These are phyloP conservation scores for Tylopilus subfusipes DNA, from an alignment of 768 basidiomycete species.

Conservation along the genomic window DNA sequence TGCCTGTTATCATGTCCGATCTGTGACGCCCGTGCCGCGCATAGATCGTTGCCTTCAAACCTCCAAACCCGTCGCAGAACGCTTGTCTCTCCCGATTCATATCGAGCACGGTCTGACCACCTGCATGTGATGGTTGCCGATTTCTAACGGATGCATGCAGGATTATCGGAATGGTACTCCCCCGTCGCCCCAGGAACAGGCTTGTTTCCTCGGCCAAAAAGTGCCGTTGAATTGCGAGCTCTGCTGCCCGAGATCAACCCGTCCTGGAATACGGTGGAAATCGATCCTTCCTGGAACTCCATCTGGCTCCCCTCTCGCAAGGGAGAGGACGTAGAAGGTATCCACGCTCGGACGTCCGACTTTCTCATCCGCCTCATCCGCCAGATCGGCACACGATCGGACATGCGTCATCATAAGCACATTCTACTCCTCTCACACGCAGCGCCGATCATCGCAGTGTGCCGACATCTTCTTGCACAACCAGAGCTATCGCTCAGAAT, in stretches of 20 bases:
- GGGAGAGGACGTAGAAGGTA: conserved; percentile 62
- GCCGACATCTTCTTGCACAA: conserved; percentile 54
- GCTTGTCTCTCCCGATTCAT: conserved; percentile 64
- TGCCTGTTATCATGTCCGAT: background rate
- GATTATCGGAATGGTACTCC: conserved; percentile 77
- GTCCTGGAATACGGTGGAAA: conserved; percentile 55
- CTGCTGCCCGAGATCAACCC: conserved; percentile 60
- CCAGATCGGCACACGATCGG: conserved; percentile 45
- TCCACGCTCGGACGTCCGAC: conserved; percentile 57
- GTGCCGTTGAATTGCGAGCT: conserved; percentile 47
- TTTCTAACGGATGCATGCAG: conserved; percentile 30
- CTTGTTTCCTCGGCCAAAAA: conserved; percentile 70
- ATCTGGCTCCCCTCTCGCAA: conserved; percentile 68
- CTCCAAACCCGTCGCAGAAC: conserved; percentile 56
- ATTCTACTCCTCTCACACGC: conserved; percentile 72
- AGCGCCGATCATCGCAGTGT: conserved; percentile 67
- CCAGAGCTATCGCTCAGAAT: conserved; percentile 52
- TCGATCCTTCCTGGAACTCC: conserved; percentile 62
- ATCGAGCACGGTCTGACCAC: conserved; percentile 65
- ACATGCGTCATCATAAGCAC: conserved; percentile 40
- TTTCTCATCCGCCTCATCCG: conserved; percentile 51
- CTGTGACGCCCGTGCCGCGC: background rate
- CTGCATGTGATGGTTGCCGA: conserved; percentile 7
- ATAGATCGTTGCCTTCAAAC: conserved; percentile 89
- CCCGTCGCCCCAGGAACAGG: conserved; percentile 64